Conservation (phyloP, 2,329 filamentous ascomycete species). For the Pseudopyrenochaeta lycopersici region DNA sequence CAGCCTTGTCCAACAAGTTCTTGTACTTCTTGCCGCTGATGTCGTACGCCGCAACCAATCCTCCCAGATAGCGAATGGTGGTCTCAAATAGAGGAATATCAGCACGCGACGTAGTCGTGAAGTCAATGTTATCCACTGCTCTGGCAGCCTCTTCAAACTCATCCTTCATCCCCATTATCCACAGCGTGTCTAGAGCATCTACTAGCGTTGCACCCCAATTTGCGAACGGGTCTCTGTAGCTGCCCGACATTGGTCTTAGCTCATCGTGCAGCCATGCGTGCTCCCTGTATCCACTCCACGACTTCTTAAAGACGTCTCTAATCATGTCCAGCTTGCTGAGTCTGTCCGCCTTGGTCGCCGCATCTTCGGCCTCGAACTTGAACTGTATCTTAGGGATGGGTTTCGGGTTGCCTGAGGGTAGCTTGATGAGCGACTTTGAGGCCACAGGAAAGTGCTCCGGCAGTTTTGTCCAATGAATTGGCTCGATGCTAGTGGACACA, state of each 20-base stretch:
- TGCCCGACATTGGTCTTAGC: conserved; percentile 74
- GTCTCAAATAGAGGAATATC: conserved; percentile 75
- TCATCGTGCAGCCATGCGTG: conserved; percentile 90
- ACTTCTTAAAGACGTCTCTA: conserved; percentile 76
- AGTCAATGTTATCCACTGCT: conserved; percentile 68
- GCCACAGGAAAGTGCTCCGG: conserved; percentile 81
- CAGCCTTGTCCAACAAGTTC: conserved; percentile 68
- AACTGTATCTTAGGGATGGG: conserved; percentile 80
- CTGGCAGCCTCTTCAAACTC: conserved; percentile 72
- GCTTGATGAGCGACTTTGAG: conserved; percentile 72
- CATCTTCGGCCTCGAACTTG: conserved; percentile 72
- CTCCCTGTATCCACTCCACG: conserved; percentile 83
- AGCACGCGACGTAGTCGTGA: conserved; percentile 60
- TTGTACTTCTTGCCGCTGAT: conserved; percentile 63
- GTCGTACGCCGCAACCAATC: conserved; percentile 75
- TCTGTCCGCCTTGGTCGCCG: conserved; percentile 62
- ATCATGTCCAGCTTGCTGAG: conserved; percentile 71
- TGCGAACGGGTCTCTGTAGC: conserved; percentile 81
- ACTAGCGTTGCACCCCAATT: conserved; percentile 91
- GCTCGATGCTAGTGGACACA: conserved; percentile 25
- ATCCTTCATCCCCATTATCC: conserved; percentile 73
- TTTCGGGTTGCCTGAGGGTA: conserved; percentile 77
- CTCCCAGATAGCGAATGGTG: conserved; percentile 75
- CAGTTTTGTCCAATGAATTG: conserved; percentile 76
- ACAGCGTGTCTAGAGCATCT: conserved; percentile 76